Evolutionary conservation across 106 monocot species (phyloP).

Genomic region (Acorus calamus): DNA sequence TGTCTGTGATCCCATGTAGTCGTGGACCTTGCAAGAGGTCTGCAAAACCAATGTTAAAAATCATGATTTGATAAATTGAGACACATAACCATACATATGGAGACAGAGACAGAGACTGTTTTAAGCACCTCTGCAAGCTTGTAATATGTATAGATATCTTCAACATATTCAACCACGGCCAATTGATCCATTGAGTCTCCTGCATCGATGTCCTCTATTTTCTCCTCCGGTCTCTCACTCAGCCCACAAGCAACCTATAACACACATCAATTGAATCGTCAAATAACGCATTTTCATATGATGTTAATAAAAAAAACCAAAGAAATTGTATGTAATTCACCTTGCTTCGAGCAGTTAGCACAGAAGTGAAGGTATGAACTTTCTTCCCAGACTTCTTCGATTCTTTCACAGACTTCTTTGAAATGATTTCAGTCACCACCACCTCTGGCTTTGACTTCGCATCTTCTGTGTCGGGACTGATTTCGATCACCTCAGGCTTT

Average conservation of each 20-base stretch:
- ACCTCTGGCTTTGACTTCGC: not conserved
- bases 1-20: slow-evolving; percentile 49
- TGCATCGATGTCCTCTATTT: slow-evolving; percentile 37
- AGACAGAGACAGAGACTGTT: too few relatives aligned
- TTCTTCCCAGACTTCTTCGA: slow-evolving; percentile 11
- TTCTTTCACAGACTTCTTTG: too few relatives aligned
- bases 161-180: slow-evolving; percentile 52
- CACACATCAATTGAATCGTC: too few relatives aligned
- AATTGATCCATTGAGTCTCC: slow-evolving; percentile 36
- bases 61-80: not conserved
- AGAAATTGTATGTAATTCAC: not conserved
- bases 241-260: slow-evolving; percentile 35
- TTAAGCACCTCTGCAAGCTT: slow-evolving; percentile 34
- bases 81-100: not conserved
- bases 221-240: slow-evolving; percentile 5
- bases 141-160: slow-evolving; percentile 62
- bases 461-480: not conserved
- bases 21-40: slow-evolving; percentile 8
- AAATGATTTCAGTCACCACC: too few relatives aligned
- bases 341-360: slow-evolving; percentile 23
- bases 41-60: slow-evolving; percentile 7
- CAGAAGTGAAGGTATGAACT: slow-evolving; percentile 13
- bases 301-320: not conserved
- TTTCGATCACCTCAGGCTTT: slow-evolving; percentile 5
- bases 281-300: not conserved